Percentiles rank a stretch among this genome's conserved stretches.
phyloP scores from a whole-genome alignment of 257 asterid genomes.

The Capsicum rhomboideum region DNA sequence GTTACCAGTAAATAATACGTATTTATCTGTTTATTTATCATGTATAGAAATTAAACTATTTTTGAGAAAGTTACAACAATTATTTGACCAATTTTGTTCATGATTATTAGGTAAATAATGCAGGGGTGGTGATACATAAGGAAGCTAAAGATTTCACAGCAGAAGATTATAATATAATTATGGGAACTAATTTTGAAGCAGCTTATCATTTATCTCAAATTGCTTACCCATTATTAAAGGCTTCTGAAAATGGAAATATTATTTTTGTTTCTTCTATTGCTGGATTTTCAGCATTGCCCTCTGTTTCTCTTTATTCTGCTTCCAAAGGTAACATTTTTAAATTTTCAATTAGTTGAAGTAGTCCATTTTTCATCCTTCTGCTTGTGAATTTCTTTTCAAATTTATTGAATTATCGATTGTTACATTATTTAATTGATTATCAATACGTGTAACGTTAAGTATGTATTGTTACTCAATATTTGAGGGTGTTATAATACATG shows the following conservation, averaged over 20 bases:
- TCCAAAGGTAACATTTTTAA: constrained; percentile 23
- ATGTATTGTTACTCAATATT: too few relatives aligned
- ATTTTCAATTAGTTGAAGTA: too few relatives aligned
- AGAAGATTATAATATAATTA: constrained; percentile 18
- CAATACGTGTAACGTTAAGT: too few relatives aligned
- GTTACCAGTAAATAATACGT: too few relatives aligned
- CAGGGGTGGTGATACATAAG: not conserved
- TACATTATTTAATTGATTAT: fast-evolving
- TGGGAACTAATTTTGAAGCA: constrained; percentile 41
- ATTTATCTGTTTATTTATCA: too few relatives aligned
- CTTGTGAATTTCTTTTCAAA: too few relatives aligned
- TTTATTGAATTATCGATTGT: too few relatives aligned
- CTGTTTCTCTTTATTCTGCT: constrained; percentile 20
- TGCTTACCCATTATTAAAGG: constrained; percentile 37
- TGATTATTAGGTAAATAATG: not conserved
- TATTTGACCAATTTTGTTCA: not conserved
- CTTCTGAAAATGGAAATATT: constrained; percentile 33
- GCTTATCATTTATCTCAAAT: constrained; percentile 34
- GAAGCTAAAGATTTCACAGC: not conserved
- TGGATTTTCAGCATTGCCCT: constrained; percentile 24
- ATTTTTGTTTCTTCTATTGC: constrained; percentile 41
- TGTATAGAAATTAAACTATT: too few relatives aligned
- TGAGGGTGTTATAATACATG: too few relatives aligned
- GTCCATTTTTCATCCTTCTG: too few relatives aligned
- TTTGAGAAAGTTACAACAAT: too few relatives aligned